Base-by-base conservation (phyloP, 2,329 filamentous ascomycete species). In the Colletotrichum scovillei region DNA sequence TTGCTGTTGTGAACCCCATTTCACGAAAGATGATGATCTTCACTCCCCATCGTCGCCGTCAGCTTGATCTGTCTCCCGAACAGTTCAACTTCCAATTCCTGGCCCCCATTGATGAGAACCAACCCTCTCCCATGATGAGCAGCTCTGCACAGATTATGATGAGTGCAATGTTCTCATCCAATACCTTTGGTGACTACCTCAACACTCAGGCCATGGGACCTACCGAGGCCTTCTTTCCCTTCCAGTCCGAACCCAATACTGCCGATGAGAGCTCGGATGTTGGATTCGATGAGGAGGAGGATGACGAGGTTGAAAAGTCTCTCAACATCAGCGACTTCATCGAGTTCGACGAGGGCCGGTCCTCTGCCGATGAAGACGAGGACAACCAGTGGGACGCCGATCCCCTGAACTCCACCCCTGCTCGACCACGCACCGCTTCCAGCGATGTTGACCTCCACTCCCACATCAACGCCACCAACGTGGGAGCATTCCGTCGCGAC, bases 111-210 rank as follows among this genome's bases (percentile, higher is more conserved):
- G 79, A 84, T 67, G 78, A 84, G 49, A 35, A 78, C 19, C 81
- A 86, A 67, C 79, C 84, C 4, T 86, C 86, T 0, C 90, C 92
- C 19, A 90, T 93, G 78, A 83, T 93, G 74, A 90, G 87, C 79
- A 92, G 93, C 72, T 90, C 91, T 22, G 91, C 92, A 69, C 93
- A 94, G 72, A 88, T 95, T 76, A 95, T 95, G 93, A 91, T 95
- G 84, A 92, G 92, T 62, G 92, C 92, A 77, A 91, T 95, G 83
- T 88, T 91, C 67, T 88, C 88, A 1, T 86, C 85, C 68, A 87
- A 87, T 74, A 86, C 87, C 0, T 88, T 89, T 76, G 88, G 87
- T 55, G 88, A 90, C 77, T 88, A 88, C 71, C 84, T 91, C 81
- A 88, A 88, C 75, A 90, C 89, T 5, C 91, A 93, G 78, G 87